Evolutionary conservation across 2,329 filamentous ascomycete genomes (phyloP), one percentile per base, ranked within the genome.

Genomic region (Cladosporium sp.): DNA sequence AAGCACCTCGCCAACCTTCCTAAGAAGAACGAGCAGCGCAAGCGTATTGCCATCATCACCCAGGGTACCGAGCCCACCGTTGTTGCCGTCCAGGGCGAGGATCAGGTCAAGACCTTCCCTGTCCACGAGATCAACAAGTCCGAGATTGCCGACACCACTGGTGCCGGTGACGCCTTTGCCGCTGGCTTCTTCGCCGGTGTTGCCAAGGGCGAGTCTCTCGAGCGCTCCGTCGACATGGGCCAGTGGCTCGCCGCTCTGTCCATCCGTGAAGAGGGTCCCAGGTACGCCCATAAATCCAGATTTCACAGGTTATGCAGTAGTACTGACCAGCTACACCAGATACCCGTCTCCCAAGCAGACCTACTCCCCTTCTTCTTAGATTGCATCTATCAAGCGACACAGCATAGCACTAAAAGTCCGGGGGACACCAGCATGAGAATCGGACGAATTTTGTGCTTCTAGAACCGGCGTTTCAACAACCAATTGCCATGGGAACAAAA

Each of bases 171-270:
- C 78, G 94, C 95, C 62, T 99, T 99, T 76, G 94, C 95, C 66
- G 95, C 93, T 76, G 95, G 95, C 69, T 93, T 99, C 81, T 85
- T 92, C 65, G 95, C 95, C 62, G 95, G 93, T 76, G 84, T 98
- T 69, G 89, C 97, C 68, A 85, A 94, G 80, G 92, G 91, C 79
- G 91, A 95, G 83, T 78, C 87, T 64, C 85, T 99, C 60, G 89
- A 91, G 73, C 87, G 89, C 71, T 86, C 86, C 75, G 86, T 99
- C 72, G 91, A 97, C 79, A 91, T 95, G 86, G 95, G 95, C 70
- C 93, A 97, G 82, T 99, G 95, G 95, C 87, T 99, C 71, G 95
- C 95, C 59, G 90, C 90, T 76, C 84, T 97, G 75, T 95, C 93
- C 85, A 94, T 99, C 79, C 89, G 94, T 83, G 93, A 98, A 82